Conservation (phyloP, 305 asterid species). For the Andrographis paniculata region DNA sequence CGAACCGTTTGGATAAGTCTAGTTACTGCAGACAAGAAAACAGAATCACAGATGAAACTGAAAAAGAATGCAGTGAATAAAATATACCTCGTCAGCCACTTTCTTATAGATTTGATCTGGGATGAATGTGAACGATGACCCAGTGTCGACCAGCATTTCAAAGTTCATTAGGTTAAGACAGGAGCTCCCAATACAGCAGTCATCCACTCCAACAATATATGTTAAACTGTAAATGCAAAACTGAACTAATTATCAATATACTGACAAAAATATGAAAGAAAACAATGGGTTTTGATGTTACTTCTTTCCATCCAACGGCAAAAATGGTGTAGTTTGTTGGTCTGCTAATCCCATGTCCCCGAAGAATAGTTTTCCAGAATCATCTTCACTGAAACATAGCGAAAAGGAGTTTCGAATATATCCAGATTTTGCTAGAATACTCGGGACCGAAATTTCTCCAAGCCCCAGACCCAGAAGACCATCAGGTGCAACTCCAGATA, state of each 20-base stretch:
- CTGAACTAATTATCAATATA: constrained; percentile 11
- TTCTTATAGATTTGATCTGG: constrained; percentile 45
- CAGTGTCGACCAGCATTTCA: constrained; percentile 66
- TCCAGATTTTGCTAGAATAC: constrained; percentile 49
- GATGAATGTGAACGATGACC: constrained; percentile 74
- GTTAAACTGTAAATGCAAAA: constrained; percentile 36
- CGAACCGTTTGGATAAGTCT: too few species aligned
- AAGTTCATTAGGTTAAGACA: constrained; percentile 44
- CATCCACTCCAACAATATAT: constrained; percentile 63
- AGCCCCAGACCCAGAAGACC: constrained; percentile 63
- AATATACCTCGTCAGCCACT: constrained; percentile 54
- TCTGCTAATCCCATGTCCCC: constrained; percentile 56
- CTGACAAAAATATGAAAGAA: neutral
- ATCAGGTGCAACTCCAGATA: constrained; percentile 52
- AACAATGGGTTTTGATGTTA: constrained; percentile 19
- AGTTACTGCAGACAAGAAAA: too few species aligned
- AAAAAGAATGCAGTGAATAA: constrained; percentile 1
- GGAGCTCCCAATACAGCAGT: constrained; percentile 51
- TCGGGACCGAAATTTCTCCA: constrained; percentile 54
- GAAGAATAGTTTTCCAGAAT: constrained; percentile 54
- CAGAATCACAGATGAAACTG: constrained; percentile 10
- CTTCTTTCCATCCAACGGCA: constrained; percentile 52
- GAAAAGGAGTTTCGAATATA: constrained; percentile 43
- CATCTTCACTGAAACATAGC: constrained; percentile 49
- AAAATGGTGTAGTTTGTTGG: constrained; percentile 58